These are phyloP conservation scores for Quercus berberidifolia DNA, from an alignment of 306 rosid genomes.

Conservation along the genomic window DNA sequence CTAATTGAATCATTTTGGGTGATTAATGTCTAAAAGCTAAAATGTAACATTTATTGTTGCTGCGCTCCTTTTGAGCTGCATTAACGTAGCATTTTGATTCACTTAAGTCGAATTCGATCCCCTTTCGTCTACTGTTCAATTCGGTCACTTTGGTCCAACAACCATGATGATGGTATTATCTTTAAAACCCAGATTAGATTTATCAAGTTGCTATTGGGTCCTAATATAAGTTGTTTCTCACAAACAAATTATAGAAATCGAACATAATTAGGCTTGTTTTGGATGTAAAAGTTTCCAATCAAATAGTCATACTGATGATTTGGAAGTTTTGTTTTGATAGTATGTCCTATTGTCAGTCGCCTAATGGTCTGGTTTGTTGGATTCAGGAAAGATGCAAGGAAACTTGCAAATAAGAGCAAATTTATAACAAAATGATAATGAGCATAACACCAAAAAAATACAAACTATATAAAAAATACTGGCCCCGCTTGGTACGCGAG, in stretches of 20 bases:
- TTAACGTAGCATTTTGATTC: no score
- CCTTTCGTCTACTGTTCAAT: no score
- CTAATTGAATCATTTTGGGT: constrained; percentile 22
- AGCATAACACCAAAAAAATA: no score
- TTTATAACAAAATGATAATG: no score
- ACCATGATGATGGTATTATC: constrained; percentile 83
- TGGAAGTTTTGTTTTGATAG: no score
- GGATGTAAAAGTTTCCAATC: not conserved
- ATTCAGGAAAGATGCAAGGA: not conserved
- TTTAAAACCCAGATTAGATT: constrained; percentile 1
- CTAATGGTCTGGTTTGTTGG: not conserved
- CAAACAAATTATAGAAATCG: not conserved
- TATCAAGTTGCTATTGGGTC: not conserved
- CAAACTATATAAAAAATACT: no score
- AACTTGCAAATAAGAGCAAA: not conserved
- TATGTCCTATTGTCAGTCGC: no score
- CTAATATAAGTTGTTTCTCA: constrained; percentile 1
- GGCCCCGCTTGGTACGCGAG: no score
- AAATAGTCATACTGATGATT: no score
- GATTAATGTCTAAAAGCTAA: not conserved
- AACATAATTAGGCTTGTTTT: not conserved
- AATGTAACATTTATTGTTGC: no score
- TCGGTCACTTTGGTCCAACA: constrained; percentile 47
- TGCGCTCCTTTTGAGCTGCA: accelerated
- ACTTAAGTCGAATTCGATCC: no score